These are phyloP conservation scores for Smallanthus sonchifolius DNA, from an alignment of 129 eudicot species.

Conservation along the genomic window DNA sequence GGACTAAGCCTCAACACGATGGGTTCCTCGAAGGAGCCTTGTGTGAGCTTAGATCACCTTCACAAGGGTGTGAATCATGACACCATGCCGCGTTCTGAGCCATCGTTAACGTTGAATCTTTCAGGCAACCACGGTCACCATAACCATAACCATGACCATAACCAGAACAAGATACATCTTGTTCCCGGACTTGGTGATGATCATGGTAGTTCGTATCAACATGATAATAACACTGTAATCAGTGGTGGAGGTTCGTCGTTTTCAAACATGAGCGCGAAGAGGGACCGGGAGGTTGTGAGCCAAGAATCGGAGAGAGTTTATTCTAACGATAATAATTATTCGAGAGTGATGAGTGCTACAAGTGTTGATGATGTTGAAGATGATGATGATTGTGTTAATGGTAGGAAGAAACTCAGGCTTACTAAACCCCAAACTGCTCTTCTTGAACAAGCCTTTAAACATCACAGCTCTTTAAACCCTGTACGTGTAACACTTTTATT, in stretches of 20 bases:
- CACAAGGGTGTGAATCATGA: neutral
- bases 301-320: conserved; percentile 47
- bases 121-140: conserved; percentile 23
- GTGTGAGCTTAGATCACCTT: neutral
- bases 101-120: conserved; percentile 67
- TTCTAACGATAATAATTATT: conserved; percentile 30
- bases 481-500: conserved; percentile 33
- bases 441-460: conserved; percentile 85
- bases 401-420: conserved; percentile 88
- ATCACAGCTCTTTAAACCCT: conserved; percentile 85
- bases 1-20: conserved; percentile 46
- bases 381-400: conserved; percentile 63
- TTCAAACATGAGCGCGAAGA: conserved; percentile 62
- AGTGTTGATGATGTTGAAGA: conserved; percentile 57
- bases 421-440: conserved; percentile 89
- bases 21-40: conserved; percentile 1
- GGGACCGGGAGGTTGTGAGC: conserved; percentile 58
- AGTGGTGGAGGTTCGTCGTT: conserved; percentile 68
- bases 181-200: conserved; percentile 10
- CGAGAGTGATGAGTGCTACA: conserved; percentile 26
- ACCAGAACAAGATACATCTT: conserved; percentile 12
- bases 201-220: conserved; percentile 32
- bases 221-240: conserved; percentile 40
- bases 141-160: neutral
- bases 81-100: conserved; percentile 38